phyloP scores from a whole-genome alignment of 2,329 filamentous ascomycete species.

The Clathrospora elynae region DNA sequence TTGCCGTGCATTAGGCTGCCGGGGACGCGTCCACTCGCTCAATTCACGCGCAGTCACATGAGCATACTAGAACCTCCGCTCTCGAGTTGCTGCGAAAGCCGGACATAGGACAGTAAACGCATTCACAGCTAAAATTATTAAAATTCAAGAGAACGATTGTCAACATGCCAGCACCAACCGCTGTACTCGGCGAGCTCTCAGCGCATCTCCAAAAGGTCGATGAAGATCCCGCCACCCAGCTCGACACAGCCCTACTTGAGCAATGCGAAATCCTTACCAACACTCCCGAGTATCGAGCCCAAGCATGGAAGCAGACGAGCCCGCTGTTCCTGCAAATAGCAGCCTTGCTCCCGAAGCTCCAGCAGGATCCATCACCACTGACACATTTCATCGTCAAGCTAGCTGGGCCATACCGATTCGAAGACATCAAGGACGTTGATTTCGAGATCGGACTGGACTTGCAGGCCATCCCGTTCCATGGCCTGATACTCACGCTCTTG shows the following conservation, averaged over 20 bases:
- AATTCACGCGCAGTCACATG: conserved; percentile 39
- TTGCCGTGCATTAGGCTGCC: conserved; percentile 11
- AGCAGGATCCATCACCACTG: conserved; percentile 63
- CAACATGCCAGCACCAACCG: conserved; percentile 28
- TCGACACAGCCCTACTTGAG: conserved; percentile 58
- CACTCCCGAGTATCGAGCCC: conserved; percentile 38
- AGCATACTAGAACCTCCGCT: conserved; percentile 38
- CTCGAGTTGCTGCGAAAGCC: too few relatives aligned
- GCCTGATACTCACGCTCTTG: conserved; percentile 61
- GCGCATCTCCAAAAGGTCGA: conserved; percentile 54
- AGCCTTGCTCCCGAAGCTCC: conserved; percentile 57
- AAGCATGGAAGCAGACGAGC: conserved; percentile 37
- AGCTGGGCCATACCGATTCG: conserved; percentile 51
- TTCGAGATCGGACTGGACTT: conserved; percentile 61
- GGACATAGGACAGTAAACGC: too few relatives aligned
- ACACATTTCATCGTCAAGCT: conserved; percentile 59
- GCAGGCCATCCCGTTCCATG: conserved; percentile 57
- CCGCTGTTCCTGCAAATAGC: conserved; percentile 55
- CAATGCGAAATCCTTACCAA: conserved; percentile 53
- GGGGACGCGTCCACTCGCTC: conserved; percentile 16
- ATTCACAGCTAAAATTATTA: too few relatives aligned
- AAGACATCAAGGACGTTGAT: conserved; percentile 55
- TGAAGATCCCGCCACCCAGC: conserved; percentile 50
- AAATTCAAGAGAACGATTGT: not conserved
- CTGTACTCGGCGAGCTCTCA: conserved; percentile 41